A percentile compares a stretch with the other conserved stretches of the same genome.
Evolutionary conservation across 352 stramenopile species (phyloP).

Genomic region (Phytophthora ramorum): DNA sequence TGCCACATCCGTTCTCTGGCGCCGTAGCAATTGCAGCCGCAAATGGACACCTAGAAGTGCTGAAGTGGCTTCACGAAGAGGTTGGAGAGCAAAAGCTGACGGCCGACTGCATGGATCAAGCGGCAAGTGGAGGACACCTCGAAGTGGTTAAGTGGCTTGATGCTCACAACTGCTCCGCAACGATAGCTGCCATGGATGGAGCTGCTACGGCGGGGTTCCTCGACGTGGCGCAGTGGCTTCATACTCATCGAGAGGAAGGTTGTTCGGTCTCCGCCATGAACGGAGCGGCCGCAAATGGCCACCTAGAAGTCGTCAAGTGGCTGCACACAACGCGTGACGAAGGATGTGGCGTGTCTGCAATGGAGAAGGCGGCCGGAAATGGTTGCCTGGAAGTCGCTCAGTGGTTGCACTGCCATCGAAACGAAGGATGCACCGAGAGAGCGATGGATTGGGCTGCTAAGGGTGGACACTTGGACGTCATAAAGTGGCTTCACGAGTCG

Average conservation of each 20-base stretch:
- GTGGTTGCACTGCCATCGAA: constrained; percentile 26
- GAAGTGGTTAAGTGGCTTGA: constrained; percentile 31
- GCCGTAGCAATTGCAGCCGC: constrained; percentile 8
- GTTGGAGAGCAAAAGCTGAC: constrained; percentile 17
- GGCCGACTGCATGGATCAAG: constrained; percentile 19
- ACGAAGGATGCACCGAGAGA: constrained; percentile 28
- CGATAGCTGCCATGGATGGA: constrained; percentile 25
- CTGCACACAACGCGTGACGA: constrained; percentile 19
- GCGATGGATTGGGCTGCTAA: constrained; percentile 38
- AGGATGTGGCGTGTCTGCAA: constrained; percentile 24
- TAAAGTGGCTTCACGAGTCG: constrained; percentile 33
- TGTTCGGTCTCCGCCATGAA: constrained; percentile 27
- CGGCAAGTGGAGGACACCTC: constrained; percentile 25
- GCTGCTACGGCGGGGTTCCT: constrained; percentile 22
- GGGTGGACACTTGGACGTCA: constrained; percentile 26
- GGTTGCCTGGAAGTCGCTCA: constrained; percentile 25
- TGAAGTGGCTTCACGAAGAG: constrained; percentile 23
- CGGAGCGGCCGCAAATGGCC: constrained; percentile 25
- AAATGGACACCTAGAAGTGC: constrained; percentile 14
- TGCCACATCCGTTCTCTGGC: constrained; percentile 1
- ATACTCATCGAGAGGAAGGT: constrained; percentile 19
- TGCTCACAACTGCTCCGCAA: constrained; percentile 15
- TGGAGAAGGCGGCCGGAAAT: constrained; percentile 38
- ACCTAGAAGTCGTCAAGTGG: constrained; percentile 26
- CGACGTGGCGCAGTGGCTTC: constrained; percentile 24